These are phyloP conservation scores for Bombardia bombarda DNA, from an alignment of 495 filamentous ascomycete species.

Conservation along the genomic window DNA sequence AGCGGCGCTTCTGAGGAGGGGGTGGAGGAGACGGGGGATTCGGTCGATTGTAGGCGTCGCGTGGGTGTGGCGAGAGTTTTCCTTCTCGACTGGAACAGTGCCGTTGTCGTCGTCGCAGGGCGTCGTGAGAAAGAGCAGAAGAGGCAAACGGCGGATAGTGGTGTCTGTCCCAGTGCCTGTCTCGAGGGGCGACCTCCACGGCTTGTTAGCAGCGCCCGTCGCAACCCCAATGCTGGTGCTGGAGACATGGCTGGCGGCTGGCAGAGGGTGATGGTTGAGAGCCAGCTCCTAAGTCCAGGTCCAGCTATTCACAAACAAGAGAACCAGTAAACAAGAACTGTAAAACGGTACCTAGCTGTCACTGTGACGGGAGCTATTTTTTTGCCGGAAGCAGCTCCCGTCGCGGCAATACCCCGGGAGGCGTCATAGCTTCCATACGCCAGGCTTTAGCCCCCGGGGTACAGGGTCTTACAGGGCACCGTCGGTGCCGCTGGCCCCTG, in stretches of 20 bases:
- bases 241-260: conserved; percentile 22
- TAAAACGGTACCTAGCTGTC: too few relatives aligned
- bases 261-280: background rate
- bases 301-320: too few relatives aligned
- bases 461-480: too few relatives aligned
- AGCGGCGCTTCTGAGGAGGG: background rate
- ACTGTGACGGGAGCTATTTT: background rate
- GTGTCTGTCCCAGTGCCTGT: background rate
- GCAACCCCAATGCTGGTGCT: conserved; percentile 22
- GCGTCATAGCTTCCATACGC: background rate
- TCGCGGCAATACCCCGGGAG: background rate
- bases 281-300: background rate
- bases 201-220: conserved; percentile 15
- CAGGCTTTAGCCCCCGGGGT: too few relatives aligned
- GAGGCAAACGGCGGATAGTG: conserved; percentile 26
- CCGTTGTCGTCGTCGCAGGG: background rate
- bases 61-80: background rate
- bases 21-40: conserved; percentile 1
- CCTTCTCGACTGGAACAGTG: conserved; percentile 2
- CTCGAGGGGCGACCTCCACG: conserved; percentile 3
- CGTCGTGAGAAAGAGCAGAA: conserved; percentile 30
- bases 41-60: conserved; percentile 15
- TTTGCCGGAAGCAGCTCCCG: background rate
- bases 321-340: too few relatives aligned
- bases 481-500: too few relatives aligned